A percentile compares a stretch with the other conserved stretches of the same genome.
Evolutionary conservation across 805 yeast species (phyloP).

Genomic region (Starmerella vaccinii): DNA sequence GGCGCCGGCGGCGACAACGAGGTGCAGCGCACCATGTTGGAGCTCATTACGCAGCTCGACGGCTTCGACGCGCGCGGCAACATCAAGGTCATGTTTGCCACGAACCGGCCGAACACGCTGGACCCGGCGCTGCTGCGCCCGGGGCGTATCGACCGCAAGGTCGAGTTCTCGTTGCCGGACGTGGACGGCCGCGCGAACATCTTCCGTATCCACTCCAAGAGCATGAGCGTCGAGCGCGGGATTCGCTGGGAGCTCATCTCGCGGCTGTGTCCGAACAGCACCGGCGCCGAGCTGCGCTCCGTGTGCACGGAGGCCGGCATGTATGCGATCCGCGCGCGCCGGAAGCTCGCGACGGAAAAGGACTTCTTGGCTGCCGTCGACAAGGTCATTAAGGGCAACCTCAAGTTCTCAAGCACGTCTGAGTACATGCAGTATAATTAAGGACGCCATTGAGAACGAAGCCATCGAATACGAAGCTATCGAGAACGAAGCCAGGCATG

Average conservation of each 20-base stretch:
- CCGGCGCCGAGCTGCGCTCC: constrained; percentile 97
- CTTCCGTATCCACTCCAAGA: constrained; percentile 91
- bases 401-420: constrained; percentile 93
- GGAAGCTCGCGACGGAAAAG: constrained; percentile 96
- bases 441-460: too few species aligned
- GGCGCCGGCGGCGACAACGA: constrained; percentile 99
- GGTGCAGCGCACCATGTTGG: constrained; percentile 98
- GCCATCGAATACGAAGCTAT: too few species aligned
- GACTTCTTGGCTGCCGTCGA: constrained; percentile 97
- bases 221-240: constrained; percentile 95
- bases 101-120: constrained; percentile 93
- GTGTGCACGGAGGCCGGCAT: constrained; percentile 99
- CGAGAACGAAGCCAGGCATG: too few species aligned
- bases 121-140: constrained; percentile 98
- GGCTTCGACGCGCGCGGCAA: constrained; percentile 99
- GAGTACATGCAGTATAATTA: constrained; percentile 97
- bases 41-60: constrained; percentile 91
- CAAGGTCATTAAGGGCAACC: constrained; percentile 95
- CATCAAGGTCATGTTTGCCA: constrained; percentile 98
- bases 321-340: constrained; percentile 97
- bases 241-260: constrained; percentile 98
- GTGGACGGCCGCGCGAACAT: constrained; percentile 96
- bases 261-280: constrained; percentile 92
- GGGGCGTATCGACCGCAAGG: constrained; percentile 97
- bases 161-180: constrained; percentile 92